These are phyloP conservation scores for Stephania yunnanensis DNA, from an alignment of 164 flowering plant genomes.

Conservation along the genomic window DNA sequence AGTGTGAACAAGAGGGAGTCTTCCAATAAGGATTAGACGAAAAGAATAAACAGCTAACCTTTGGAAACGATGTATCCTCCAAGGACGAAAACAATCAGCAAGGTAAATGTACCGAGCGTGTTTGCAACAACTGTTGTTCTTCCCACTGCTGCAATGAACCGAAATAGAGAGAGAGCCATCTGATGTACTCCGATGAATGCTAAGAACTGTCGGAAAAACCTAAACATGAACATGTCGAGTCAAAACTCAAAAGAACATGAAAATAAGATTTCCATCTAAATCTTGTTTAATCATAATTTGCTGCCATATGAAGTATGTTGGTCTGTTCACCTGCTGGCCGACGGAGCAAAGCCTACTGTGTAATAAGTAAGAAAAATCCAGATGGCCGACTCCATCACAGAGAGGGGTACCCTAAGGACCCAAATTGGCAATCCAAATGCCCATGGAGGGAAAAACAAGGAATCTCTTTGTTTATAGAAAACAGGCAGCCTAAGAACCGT, in stretches of 20 bases:
- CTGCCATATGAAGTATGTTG: too few species aligned
- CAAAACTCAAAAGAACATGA: neutral
- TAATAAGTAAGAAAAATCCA: constrained; percentile 52
- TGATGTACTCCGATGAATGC: constrained; percentile 40
- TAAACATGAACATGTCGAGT: constrained; percentile 14
- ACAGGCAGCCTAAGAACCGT: constrained; percentile 54
- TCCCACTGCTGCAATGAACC: constrained; percentile 52
- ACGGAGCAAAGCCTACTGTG: constrained; percentile 51
- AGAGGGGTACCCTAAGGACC: constrained; percentile 49
- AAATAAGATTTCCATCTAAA: too few species aligned
- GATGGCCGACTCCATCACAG: constrained; percentile 47
- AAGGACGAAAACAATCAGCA: constrained; percentile 46
- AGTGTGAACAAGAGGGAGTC: neutral
- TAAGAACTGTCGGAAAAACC: constrained; percentile 47
- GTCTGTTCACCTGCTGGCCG: constrained; percentile 33
- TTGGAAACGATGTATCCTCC: constrained; percentile 60
- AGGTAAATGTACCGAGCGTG: constrained; percentile 40
- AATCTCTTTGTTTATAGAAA: constrained; percentile 58
- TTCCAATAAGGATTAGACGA: too few species aligned
- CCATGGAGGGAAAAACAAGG: constrained; percentile 59
- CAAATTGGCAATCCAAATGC: constrained; percentile 58
- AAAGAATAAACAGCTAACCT: constrained; percentile 27
- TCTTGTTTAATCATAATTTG: too few species aligned
- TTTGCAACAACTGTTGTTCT: constrained; percentile 42
- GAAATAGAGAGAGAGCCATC: constrained; percentile 51